Base-by-base conservation (phyloP, 106 monocot species). In the Dioscorea zingiberensis region DNA sequence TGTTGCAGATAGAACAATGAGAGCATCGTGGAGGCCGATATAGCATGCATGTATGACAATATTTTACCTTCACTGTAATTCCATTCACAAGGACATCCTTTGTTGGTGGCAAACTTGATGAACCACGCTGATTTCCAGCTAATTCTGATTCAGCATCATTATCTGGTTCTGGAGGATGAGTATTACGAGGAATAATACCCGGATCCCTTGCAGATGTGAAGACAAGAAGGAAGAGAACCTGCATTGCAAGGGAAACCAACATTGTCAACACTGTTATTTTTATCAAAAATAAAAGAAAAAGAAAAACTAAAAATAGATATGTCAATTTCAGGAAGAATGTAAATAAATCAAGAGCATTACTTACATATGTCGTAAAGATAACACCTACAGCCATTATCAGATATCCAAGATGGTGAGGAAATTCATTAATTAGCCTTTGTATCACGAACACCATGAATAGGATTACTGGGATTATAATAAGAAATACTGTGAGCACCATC, bases 21-120 rank as follows among this genome's bases (percentile, higher is more conserved):
- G 87, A 87, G 32, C 88, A 88, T 7, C 88, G 67, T 53, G 84
- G 84, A 0, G 88, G 84, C 7, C 88, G 80, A 75, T 88, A 88
- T 13, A 88, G 71, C 84, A 88, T 84, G 75, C 88, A 88, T n/a
- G 84, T 84, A 25, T 88, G 74, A 66, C 88, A 88, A 60, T 84
- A 88, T 64, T 88, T 88, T 48, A 88, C 81, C 74, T 84, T 88
- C 11, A 66, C 48, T 22, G 51, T 17, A 53, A 66, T 27, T 1
- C 55, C 55, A 68, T 68, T 68, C 10, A 89, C 70, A 54, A 81
- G 14, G 17, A 84, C 72, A 55, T 84, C 84, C 47, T 78, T 84
- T 65, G 74, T 76, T 16, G 78, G 75, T 54, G 84, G 78, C 19
- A 78, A 73, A 44, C 63, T 73, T 44, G 73, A 25, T 1, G 59